Conservation (phyloP, 495 filamentous ascomycete species). For the Aspergillus hancockii region DNA sequence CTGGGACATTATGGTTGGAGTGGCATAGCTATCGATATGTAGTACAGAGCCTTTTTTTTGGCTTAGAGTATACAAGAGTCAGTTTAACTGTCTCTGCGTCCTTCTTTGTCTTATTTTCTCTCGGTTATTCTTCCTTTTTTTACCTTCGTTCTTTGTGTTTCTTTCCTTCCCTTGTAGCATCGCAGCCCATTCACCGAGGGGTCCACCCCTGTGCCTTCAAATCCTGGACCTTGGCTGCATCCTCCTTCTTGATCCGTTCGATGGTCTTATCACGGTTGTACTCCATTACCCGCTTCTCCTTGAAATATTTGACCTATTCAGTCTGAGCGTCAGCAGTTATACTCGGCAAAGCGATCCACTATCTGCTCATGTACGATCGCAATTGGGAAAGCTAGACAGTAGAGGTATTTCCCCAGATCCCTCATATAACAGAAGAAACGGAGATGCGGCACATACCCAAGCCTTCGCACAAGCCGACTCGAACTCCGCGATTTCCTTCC, state of each 20-base stretch:
- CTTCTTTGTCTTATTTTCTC: neutral
- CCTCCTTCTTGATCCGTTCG: slow-evolving; percentile 76
- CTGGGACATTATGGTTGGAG: slow-evolving; percentile 15
- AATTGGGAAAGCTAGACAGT: neutral
- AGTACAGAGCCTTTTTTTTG: slow-evolving; percentile 12
- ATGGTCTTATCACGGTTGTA: slow-evolving; percentile 79
- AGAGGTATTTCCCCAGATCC: neutral
- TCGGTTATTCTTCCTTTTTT: neutral
- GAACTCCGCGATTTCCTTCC: slow-evolving; percentile 62
- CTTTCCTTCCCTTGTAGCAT: slow-evolving; percentile 9
- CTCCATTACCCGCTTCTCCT: slow-evolving; percentile 91
- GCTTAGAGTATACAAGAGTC: neutral
- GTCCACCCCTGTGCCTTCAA: slow-evolving; percentile 50
- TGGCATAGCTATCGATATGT: slow-evolving; percentile 16
- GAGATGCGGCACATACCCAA: slow-evolving; percentile 63
- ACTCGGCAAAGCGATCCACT: neutral
- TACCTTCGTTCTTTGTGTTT: slow-evolving; percentile 1
- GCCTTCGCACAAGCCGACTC: slow-evolving; percentile 74
- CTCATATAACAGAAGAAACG: neutral
- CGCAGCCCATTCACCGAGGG: slow-evolving; percentile 23
- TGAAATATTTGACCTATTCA: slow-evolving; percentile 90
- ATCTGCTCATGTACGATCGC: neutral
- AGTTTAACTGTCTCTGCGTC: neutral
- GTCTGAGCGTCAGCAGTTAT: slow-evolving; percentile 17
- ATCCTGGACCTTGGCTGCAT: slow-evolving; percentile 58